These are phyloP conservation scores for Plenodomus lindquistii DNA, from an alignment of 2,329 filamentous ascomycete species.

Conservation along the genomic window DNA sequence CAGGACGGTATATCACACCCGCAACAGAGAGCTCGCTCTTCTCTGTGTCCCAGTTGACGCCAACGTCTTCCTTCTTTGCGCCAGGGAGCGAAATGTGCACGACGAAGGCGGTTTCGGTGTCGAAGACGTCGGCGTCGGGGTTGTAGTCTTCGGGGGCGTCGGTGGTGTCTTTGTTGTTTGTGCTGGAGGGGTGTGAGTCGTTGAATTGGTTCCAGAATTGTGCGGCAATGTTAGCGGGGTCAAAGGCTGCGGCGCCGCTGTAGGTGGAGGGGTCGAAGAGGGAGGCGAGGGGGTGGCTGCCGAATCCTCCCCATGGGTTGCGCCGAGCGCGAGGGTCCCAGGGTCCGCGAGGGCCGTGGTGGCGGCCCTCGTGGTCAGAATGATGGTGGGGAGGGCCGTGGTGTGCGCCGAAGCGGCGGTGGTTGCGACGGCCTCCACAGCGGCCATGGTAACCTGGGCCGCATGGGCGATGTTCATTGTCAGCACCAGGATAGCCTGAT, in stretches of 20 bases:
- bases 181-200: conserved; percentile 15
- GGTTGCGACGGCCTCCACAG: conserved; percentile 24
- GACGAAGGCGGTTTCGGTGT: conserved; percentile 63
- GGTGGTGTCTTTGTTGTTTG: conserved; percentile 11
- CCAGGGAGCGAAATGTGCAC: conserved; percentile 76
- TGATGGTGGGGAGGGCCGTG: conserved; percentile 16
- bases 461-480: conserved; percentile 24
- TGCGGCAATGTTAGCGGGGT: conserved; percentile 35
- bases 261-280: conserved; percentile 22
- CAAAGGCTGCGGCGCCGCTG: conserved; percentile 10
- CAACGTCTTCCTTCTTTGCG: conserved; percentile 77
- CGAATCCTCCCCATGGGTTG: conserved; percentile 12
- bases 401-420: conserved; percentile 25
- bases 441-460: conserved; percentile 23
- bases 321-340: conserved; percentile 31
- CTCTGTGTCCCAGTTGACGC: conserved; percentile 74
- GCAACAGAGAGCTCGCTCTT: conserved; percentile 67
- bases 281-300: conserved; percentile 11
- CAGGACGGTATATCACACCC: conserved; percentile 74
- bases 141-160: conserved; percentile 52
- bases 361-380: not conserved
- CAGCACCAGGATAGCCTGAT: conserved; percentile 30
- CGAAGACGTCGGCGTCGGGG: conserved; percentile 76
- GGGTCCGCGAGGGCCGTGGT: conserved; percentile 20
- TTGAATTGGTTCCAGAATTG: conserved; percentile 42